Evolutionary conservation across 2,329 filamentous ascomycete species (phyloP).

Genomic region (Monilinia aucupariae): DNA sequence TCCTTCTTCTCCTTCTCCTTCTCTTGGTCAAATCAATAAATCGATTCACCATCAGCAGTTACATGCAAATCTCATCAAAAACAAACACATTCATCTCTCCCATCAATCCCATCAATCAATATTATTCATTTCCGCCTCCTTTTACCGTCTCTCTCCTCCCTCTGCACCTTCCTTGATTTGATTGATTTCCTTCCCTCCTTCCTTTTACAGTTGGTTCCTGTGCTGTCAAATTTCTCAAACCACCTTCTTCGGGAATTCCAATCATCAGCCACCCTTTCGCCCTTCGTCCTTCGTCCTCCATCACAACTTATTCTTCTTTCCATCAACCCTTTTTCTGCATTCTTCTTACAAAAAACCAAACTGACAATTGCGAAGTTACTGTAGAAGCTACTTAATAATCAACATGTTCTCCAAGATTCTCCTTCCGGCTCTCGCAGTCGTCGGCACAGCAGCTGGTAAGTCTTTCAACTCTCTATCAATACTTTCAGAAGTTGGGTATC

Average conservation of each 20-base stretch:
- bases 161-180: not conserved
- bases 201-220: not conserved
- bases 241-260: conserved; percentile 1
- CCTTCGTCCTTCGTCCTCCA: not conserved
- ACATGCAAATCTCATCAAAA: not conserved
- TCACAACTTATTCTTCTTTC: conserved; percentile 11
- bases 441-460: conserved; percentile 14
- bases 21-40: not conserved
- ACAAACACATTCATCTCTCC: not conserved
- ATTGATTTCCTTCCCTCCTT: conserved; percentile 5
- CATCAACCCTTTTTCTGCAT: conserved; percentile 12
- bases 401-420: conserved; percentile 14
- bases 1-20: not conserved
- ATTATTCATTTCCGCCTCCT: not conserved
- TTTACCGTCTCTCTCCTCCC: too few species aligned
- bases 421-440: conserved; percentile 17
- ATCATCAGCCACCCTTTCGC: not conserved
- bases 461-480: not conserved
- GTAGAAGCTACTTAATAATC: conserved; percentile 14
- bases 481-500: not conserved
- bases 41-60: not conserved
- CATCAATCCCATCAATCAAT: not conserved
- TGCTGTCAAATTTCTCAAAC: not conserved
- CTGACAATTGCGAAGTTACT: conserved; percentile 14
- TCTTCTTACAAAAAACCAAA: conserved; percentile 11